Evolutionary conservation across 2,329 filamentous ascomycete species (phyloP).

Genomic region (Fusarium nisikadoi): DNA sequence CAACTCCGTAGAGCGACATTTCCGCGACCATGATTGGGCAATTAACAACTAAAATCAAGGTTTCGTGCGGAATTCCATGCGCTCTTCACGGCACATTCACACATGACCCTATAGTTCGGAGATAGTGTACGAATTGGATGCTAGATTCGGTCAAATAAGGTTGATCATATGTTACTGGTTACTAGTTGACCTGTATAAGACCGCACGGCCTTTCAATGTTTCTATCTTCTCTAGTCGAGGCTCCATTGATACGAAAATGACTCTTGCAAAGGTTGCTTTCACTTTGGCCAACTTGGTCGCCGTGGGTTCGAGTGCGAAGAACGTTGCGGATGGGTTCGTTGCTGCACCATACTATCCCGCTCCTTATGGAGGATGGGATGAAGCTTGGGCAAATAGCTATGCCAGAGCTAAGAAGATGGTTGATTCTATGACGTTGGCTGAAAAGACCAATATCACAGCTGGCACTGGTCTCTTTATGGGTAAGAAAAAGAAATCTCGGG

Average conservation of each 20-base stretch:
- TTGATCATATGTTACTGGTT: neutral
- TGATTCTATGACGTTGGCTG: constrained; percentile 79
- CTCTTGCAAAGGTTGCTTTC: neutral
- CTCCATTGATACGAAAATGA: neutral
- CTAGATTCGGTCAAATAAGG: neutral
- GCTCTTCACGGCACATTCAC: neutral
- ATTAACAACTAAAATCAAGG: constrained; percentile 11
- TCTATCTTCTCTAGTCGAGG: neutral
- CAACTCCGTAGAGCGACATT: neutral
- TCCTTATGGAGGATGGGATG: constrained; percentile 76
- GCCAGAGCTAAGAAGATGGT: constrained; percentile 75
- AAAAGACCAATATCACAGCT: constrained; percentile 81
- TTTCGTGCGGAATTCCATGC: neutral
- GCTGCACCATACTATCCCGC: constrained; percentile 74
- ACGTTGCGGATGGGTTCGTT: constrained; percentile 46
- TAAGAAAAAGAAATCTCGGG: constrained; percentile 25
- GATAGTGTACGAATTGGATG: constrained; percentile 3
- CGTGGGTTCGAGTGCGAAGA: constrained; percentile 1
- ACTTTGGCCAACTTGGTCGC: neutral
- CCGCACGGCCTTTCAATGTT: neutral
- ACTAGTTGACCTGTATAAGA: constrained; percentile 1
- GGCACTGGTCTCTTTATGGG: constrained; percentile 80
- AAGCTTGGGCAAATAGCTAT: constrained; percentile 76
- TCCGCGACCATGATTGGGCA: neutral
- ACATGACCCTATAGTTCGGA: constrained; percentile 17